Evolutionary conservation across 495 filamentous ascomycete genomes (phyloP).

Genomic region (Aspergillus haitiensis): DNA sequence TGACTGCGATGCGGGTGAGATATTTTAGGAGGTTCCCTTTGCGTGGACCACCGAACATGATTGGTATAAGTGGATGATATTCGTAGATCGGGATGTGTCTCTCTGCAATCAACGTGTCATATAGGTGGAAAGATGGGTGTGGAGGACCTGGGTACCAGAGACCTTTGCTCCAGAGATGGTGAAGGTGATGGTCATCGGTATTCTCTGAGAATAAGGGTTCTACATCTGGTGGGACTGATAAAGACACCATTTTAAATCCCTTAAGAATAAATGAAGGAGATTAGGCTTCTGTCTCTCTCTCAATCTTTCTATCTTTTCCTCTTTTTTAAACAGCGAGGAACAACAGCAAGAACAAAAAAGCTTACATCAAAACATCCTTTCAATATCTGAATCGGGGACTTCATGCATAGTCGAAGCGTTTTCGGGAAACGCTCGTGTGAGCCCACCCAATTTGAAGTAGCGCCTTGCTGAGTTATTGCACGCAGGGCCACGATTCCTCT

Average conservation of each 20-base stretch:
- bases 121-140: background rate
- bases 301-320: background rate
- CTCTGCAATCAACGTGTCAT: conserved; percentile 4
- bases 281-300: too few species aligned
- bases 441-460: conserved; percentile 9
- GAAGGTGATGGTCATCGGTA: background rate
- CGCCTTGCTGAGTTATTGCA: conserved; percentile 6
- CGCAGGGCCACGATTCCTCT: conserved; percentile 16
- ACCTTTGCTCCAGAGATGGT: conserved; percentile 10
- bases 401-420: conserved; percentile 16
- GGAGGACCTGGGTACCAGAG: conserved; percentile 16
- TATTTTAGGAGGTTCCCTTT: conserved; percentile 10
- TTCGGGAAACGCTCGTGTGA: conserved; percentile 11
- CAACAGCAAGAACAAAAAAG: too few species aligned
- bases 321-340: too few species aligned
- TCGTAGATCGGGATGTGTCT: background rate
- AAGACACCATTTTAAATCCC: conserved; percentile 16
- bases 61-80: conserved; percentile 14
- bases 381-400: conserved; percentile 14
- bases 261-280: background rate
- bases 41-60: conserved; percentile 12
- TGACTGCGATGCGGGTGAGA: conserved; percentile 14
- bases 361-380: conserved; percentile 14
- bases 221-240: conserved; percentile 9
- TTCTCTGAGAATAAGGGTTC: conserved; percentile 9